Evolutionary conservation across 2,329 filamentous ascomycete genomes (phyloP), one percentile per base, ranked within the genome.

Genomic region (Colletotrichum somersetense): DNA sequence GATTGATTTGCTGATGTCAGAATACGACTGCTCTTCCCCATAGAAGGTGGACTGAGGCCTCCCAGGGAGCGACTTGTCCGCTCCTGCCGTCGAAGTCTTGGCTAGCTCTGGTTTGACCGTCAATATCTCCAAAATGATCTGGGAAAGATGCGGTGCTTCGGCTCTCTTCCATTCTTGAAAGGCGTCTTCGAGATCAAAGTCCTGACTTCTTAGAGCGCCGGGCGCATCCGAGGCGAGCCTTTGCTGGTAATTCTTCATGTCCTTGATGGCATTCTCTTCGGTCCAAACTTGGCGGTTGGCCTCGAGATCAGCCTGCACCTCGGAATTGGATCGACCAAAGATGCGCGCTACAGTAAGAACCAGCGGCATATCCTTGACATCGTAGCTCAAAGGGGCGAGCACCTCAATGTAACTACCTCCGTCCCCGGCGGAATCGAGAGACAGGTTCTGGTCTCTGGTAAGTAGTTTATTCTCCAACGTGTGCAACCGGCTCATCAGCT

Each of bases 331-430:
- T 71, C 96, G 87, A 56, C 92, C 93, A 82, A 98, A 99, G 74
- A 98, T 93, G 77, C 89, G 91, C 62, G 92, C 93, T 35, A 99
- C 95, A 46, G 92, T 89, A 80, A 96, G 92, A 38, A 97, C 96
- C 83, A 98, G 89, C 48, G 92, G 92, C 96, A 99, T 99, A 79
- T 99, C 96, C 82, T 96, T 97, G 79, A 98, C 92, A 81, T 98
- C 94, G 81, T 97, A 94, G 78, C 91, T 96, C 70, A 97, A 85
- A 14, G 96, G 95, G 3, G 95, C 89, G 68, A 93, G 88, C 30
- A 96, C 93, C 80, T 98, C 96, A 74, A 96, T 88, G 11, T 92
- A 93, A 59, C 89, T 89, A 46, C 90, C 85, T 58, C 87, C 86
- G 66, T 88, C 86, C 77, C 89, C 88, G 59, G 86, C 86, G 61